Evolutionary conservation across 2,329 filamentous ascomycete species (phyloP).

Genomic region (Passalora sequoiae): DNA sequence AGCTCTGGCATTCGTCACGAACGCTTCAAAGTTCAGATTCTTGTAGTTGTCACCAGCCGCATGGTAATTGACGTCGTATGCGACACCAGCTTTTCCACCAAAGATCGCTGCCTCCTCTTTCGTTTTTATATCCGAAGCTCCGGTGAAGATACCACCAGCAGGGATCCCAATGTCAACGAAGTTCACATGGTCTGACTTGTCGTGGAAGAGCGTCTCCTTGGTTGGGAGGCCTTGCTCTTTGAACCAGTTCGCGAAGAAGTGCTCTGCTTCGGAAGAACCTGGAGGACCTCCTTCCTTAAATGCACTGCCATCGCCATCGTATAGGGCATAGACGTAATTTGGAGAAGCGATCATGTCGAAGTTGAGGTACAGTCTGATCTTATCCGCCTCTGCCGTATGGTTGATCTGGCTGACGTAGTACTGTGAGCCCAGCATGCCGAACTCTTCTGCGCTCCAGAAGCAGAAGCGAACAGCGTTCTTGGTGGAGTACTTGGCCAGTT

Average conservation of each 20-base stretch:
- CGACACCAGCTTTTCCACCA: constrained; percentile 61
- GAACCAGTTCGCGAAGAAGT: constrained; percentile 66
- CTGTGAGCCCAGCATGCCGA: constrained; percentile 56
- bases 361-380: constrained; percentile 63
- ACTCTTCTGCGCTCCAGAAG: constrained; percentile 62
- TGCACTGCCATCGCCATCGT: constrained; percentile 53
- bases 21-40: constrained; percentile 52
- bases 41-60: constrained; percentile 47
- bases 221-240: constrained; percentile 57
- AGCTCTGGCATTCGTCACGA: constrained; percentile 51
- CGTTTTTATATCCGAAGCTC: constrained; percentile 72
- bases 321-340: constrained; percentile 54
- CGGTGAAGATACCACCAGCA: constrained; percentile 69
- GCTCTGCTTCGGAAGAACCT: constrained; percentile 64
- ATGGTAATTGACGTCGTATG: constrained; percentile 49
- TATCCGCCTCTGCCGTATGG: constrained; percentile 46
- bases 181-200: constrained; percentile 72
- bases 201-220: constrained; percentile 69
- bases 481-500: constrained; percentile 65
- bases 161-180: constrained; percentile 65
- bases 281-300: constrained; percentile 52
- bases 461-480: constrained; percentile 65
- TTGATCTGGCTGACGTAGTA: constrained; percentile 45
- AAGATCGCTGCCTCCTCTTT: constrained; percentile 60
- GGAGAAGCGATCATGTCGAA: constrained; percentile 66